Evolutionary conservation across 2,329 filamentous ascomycete species (phyloP).

Genomic region (Sarocladium brachiariae): DNA sequence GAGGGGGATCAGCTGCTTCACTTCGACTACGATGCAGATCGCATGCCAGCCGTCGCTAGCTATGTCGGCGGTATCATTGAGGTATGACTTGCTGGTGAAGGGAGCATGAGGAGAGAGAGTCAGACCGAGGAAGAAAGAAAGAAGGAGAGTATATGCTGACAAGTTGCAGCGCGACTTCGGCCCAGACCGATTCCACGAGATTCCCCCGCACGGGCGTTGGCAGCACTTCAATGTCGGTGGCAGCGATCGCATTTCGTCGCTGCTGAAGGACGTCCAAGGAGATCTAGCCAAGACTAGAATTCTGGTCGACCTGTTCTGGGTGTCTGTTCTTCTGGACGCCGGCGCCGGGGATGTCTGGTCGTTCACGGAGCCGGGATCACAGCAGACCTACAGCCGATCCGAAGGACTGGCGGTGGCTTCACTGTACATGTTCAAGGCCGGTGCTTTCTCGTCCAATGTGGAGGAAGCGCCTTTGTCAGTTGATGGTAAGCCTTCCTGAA

Average conservation of each 20-base stretch:
- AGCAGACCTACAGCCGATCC: conserved; percentile 31
- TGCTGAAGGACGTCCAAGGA: conserved; percentile 35
- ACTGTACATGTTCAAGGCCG: conserved; percentile 40
- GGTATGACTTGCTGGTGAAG: too few species aligned
- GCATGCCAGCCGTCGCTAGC: conserved; percentile 31
- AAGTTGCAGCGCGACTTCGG: conserved; percentile 46
- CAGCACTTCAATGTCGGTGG: conserved; percentile 56
- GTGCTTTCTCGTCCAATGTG: conserved; percentile 25
- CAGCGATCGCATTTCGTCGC: conserved; percentile 37
- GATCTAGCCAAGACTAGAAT: conserved; percentile 42
- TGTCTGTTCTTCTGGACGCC: conserved; percentile 52
- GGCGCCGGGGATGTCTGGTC: conserved; percentile 44
- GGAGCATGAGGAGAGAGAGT: too few species aligned
- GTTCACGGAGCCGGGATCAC: conserved; percentile 33
- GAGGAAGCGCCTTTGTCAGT: background rate
- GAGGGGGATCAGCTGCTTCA: conserved; percentile 30
- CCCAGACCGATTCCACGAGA: conserved; percentile 36
- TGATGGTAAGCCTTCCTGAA: background rate
- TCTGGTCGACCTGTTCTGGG: conserved; percentile 54
- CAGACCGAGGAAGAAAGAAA: too few species aligned
- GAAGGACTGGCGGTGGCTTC: conserved; percentile 46
- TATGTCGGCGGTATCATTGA: conserved; percentile 37
- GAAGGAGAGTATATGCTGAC: too few species aligned
- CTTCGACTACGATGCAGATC: conserved; percentile 32
- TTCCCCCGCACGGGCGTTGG: conserved; percentile 53